Conservation (phyloP, 2,329 filamentous ascomycete species). For the Xylaria sp. region DNA sequence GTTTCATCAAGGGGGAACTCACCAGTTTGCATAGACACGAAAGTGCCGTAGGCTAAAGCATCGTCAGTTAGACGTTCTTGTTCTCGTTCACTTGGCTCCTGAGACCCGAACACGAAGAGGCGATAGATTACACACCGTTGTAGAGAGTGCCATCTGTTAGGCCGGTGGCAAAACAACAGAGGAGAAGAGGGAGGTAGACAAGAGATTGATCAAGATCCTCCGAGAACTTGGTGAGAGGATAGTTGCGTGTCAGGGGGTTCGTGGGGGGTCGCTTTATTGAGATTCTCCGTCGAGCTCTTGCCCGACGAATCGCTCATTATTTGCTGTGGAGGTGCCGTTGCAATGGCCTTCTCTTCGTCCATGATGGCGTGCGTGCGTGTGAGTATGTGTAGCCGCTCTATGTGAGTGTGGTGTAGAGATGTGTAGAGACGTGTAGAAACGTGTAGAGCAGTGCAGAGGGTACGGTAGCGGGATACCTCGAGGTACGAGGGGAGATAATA, state of each 20-base stretch:
- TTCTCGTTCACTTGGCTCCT: neutral
- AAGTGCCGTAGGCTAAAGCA: slow-evolving; percentile 37
- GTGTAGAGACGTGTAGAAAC: neutral
- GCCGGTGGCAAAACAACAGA: slow-evolving; percentile 27
- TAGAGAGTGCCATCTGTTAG: slow-evolving; percentile 29
- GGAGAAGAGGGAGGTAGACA: slow-evolving; percentile 24
- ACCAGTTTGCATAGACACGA: slow-evolving; percentile 39
- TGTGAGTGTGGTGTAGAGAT: neutral
- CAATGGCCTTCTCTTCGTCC: slow-evolving; percentile 23
- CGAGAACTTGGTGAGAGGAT: slow-evolving; percentile 17
- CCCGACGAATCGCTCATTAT: slow-evolving; percentile 3
- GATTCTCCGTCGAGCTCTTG: slow-evolving; percentile 14
- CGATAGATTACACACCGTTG: slow-evolving; percentile 19
- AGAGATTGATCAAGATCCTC: slow-evolving; percentile 19
- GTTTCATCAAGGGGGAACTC: slow-evolving; percentile 2
- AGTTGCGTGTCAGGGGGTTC: neutral
- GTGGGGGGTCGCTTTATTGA: neutral
- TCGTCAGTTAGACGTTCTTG: slow-evolving; percentile 1
- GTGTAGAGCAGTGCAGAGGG: neutral
- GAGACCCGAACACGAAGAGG: neutral
- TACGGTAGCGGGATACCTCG: neutral
- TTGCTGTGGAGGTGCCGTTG: neutral
- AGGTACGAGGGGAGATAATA: neutral
- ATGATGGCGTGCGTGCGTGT: slow-evolving; percentile 12
- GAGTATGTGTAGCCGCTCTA: neutral